Percentiles rank a stretch among this genome's conserved stretches.
These are phyloP conservation scores for Exophiala oligosperma DNA, from an alignment of 2,329 filamentous ascomycete genomes.

Conservation along the genomic window DNA sequence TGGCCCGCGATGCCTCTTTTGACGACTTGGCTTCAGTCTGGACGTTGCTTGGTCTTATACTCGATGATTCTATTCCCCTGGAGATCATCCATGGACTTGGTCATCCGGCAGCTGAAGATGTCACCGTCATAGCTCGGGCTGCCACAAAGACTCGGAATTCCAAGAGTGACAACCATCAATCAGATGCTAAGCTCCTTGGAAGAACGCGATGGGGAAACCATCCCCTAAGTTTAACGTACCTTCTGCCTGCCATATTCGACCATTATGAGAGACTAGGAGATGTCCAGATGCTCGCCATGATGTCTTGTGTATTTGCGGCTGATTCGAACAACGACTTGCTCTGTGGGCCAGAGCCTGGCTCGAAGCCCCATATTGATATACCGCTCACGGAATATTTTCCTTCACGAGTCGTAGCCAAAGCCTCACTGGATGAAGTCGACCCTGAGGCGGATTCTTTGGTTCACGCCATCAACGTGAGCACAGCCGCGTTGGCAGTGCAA, in stretches of 20 bases:
- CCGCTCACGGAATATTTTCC: slow-evolving; percentile 21
- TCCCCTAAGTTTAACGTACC: slow-evolving; percentile 56
- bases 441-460: slow-evolving; percentile 19
- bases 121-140: slow-evolving; percentile 69
- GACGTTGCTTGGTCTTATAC: slow-evolving; percentile 74
- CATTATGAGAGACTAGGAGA: slow-evolving; percentile 63
- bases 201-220: slow-evolving; percentile 59
- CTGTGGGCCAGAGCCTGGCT: not conserved
- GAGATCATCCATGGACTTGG: slow-evolving; percentile 50
- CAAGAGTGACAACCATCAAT: slow-evolving; percentile 35
- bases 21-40: slow-evolving; percentile 77
- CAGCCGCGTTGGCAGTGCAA: not conserved
- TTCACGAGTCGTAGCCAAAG: slow-evolving; percentile 20
- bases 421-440: slow-evolving; percentile 12
- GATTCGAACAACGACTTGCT: slow-evolving; percentile 8
- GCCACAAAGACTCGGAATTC: slow-evolving; percentile 48
- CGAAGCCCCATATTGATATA: not conserved
- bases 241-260: slow-evolving; percentile 58
- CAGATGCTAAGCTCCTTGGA: not conserved
- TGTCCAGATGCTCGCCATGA: slow-evolving; percentile 65
- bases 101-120: slow-evolving; percentile 57
- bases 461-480: slow-evolving; percentile 5
- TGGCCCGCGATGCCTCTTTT: slow-evolving; percentile 71
- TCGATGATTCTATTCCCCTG: slow-evolving; percentile 74
- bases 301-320: slow-evolving; percentile 58